Base-by-base conservation (phyloP, 345 rosid species). In the Pseudoturritis turrita region DNA sequence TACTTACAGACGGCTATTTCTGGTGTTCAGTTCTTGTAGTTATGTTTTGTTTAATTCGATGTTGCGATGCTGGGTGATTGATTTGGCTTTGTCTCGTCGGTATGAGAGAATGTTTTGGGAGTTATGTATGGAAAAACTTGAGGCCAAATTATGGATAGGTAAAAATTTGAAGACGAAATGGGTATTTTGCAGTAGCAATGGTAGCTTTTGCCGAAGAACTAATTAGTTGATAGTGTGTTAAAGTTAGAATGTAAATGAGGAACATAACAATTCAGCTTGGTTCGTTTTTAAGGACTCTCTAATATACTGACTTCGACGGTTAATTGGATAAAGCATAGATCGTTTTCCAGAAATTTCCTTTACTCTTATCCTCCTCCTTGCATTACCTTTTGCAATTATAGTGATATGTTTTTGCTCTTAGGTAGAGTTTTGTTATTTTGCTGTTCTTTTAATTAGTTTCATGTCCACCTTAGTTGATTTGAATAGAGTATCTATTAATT, bases 341-440 rank as follows among this genome's bases (percentile, higher is more conserved):
- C 6, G 56, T 33, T 63, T 46, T 61, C 12, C 26, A 26, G 40
- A 43, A n/a, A n/a, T 45, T 22, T 25, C 13, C 11, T 10, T 22
- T n/a, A n/a, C 40, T 19, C 44, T 33, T 15, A 15, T 31, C 41
- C 7, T 54, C 21, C 5, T 57, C 10, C 17, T 6, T 49, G 58
- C 46, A 47, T 49, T 51, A 33, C 43, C 15, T 36, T 41, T 68
- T 40, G 15, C 18, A 39, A 17, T 71, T 23, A 0, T 45, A 45
- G 57, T 33, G 37, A 70, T 15, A 31, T 41, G 35, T 50, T 71
- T 62, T 62, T 62, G 62, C 52, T 60, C 61, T 26, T 60, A 37
- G 28, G 31, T 49, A 36, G 74, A 47, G n/a, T 10, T 31, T 43
- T 8, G 29, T 12, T 43, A 4, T 43, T 7, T 4, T 11, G 2